Percentiles rank a stretch among this genome's conserved stretches.
These are phyloP conservation scores for Mrakia frigida DNA, from an alignment of 768 basidiomycete species.

Conservation along the genomic window DNA sequence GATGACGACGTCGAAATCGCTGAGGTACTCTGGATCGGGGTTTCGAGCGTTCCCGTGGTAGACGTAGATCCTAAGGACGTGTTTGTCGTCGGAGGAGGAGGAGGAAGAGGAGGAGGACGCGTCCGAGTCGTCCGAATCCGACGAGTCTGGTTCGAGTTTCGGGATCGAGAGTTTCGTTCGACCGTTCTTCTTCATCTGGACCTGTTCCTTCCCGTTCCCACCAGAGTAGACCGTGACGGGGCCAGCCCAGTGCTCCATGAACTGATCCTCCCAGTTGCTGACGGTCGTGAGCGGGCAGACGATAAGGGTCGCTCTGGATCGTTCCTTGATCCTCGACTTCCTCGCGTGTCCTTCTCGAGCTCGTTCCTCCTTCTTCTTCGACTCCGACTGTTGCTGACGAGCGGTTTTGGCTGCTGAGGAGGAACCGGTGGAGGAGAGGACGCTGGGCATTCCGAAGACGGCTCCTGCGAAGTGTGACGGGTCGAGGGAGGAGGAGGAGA, in stretches of 20 bases:
- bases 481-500: slow-evolving; percentile 43
- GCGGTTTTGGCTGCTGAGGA: not conserved
- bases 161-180: not conserved
- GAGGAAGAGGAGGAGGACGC: too few species aligned
- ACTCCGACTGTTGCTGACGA: slow-evolving; percentile 61
- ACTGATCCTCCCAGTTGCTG: slow-evolving; percentile 98
- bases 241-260: slow-evolving; percentile 93
- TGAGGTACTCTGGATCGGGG: slow-evolving; percentile 77
- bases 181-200: slow-evolving; percentile 20
- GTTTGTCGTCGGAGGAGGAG: not conserved
- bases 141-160: not conserved
- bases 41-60: slow-evolving; percentile 90
- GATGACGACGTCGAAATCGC: slow-evolving; percentile 93
- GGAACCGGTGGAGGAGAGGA: not conserved
- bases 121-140: slow-evolving; percentile 9
- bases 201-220: not conserved
- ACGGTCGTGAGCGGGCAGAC: slow-evolving; percentile 95
- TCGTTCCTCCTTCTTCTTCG: slow-evolving; percentile 57
- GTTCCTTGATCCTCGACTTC: slow-evolving; percentile 40
- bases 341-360: slow-evolving; percentile 58
- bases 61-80: slow-evolving; percentile 61
- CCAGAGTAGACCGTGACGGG: slow-evolving; percentile 70
- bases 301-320: slow-evolving; percentile 87
- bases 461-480: slow-evolving; percentile 65
- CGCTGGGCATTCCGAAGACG: slow-evolving; percentile 76